Evolutionary conservation across 257 asterid genomes (phyloP), one percentile per base, ranked within the genome.

Genomic region (Eucommia ulmoides): DNA sequence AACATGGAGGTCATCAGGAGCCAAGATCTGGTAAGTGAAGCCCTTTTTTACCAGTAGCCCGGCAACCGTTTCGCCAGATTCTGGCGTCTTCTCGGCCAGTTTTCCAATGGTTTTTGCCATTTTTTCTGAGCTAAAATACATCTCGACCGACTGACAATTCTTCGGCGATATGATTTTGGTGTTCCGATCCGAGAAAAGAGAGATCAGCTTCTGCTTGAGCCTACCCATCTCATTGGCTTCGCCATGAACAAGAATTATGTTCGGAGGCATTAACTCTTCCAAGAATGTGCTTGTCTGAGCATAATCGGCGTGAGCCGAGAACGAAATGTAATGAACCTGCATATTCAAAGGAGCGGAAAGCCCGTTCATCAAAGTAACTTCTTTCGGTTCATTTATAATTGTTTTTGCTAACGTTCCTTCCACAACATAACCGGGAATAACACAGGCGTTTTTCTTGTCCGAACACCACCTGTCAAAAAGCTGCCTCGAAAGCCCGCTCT

Each of bases 291-390:
- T 86, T 8, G 99, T 91, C 67, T 91, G 99, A 21, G 45, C 78
- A 59, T 81, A 91, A 59, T 91, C 99, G 0, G 99, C 99, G 2
- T 91, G 99, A 65, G 99, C 99, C 14, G 95, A 86, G 76, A 86
- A 91, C 58, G 96, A 91, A 60, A 91, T 77, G 50, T 91, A 91
- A 69, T 83, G 95, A 21, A 91, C 94, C 65, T 65, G 74, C 92
- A 91, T 86, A 77, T 79, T 74, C 19, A 86, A 76, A 41, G 99
- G 83, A 55, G 92, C 99, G n/a, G 73, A 71, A 68, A 91, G 61
- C 20, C 99, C 99, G 59, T 84, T 87, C 45, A 80, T 80, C 1
- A 86, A 93, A 2, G 99, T 81, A 16, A 91, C 94, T 64, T 91
- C 99, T 70, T 83, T 91, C 2, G 94, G 99, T 52, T 86, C 95